Conservation (phyloP, 1,284 basidiomycete genomes). For the Takashimella koratensis region DNA sequence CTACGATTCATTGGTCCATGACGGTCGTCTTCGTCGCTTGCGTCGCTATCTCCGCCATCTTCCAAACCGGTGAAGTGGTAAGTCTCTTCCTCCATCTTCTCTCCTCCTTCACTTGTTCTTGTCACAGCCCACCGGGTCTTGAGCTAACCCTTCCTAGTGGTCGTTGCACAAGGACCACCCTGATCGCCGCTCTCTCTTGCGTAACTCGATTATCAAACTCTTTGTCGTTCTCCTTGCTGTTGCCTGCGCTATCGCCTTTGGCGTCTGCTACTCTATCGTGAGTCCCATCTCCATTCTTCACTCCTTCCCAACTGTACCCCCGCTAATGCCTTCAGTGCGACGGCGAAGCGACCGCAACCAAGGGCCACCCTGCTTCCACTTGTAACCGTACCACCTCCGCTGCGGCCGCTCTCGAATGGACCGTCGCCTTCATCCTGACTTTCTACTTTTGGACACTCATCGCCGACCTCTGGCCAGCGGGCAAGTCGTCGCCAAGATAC, state of each 20-base stretch:
- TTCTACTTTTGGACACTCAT: conserved; percentile 47
- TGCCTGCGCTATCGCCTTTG: conserved; percentile 51
- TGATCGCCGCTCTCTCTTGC: conserved; percentile 47
- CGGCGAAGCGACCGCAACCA: conserved; percentile 20
- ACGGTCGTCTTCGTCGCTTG: conserved; percentile 53
- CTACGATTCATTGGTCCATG: conserved; percentile 52
- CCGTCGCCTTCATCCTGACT: conserved; percentile 48
- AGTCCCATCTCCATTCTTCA: conserved; percentile 6
- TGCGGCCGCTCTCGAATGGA: conserved; percentile 51
- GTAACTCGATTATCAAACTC: conserved; percentile 52
- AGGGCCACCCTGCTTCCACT: conserved; percentile 15
- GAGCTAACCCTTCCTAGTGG: conserved; percentile 23
- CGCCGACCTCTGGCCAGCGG: conserved; percentile 41
- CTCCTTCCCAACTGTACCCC: neutral
- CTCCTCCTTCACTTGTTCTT: neutral
- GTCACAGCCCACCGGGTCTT: too few species aligned
- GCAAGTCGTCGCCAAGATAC: conserved; percentile 49
- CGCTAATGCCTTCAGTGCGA: conserved; percentile 27
- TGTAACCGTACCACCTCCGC: conserved; percentile 51
- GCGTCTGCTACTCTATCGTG: conserved; percentile 45
- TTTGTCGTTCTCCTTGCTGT: conserved; percentile 50
- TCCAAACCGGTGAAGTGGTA: conserved; percentile 52
- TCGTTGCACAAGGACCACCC: conserved; percentile 50
- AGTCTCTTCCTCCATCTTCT: conserved; percentile 17
- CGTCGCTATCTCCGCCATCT: conserved; percentile 47